Percentiles rank a stretch among this genome's conserved stretches.
These are phyloP conservation scores for Leccinum angustisporum DNA, from an alignment of 1,284 basidiomycete genomes.

Conservation along the genomic window DNA sequence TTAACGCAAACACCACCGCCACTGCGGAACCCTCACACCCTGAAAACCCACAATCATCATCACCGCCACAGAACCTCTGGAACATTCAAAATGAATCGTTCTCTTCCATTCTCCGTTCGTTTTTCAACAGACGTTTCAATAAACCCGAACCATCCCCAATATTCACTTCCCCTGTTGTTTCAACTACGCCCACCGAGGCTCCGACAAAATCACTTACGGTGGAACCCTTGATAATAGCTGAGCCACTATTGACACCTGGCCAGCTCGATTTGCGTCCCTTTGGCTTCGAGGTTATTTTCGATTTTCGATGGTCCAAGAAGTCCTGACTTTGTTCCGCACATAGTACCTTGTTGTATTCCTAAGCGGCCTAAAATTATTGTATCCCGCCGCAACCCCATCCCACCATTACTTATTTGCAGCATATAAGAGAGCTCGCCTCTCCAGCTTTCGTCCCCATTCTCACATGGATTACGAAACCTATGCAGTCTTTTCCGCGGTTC, in stretches of 20 bases:
- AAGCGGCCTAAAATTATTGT: slow-evolving; percentile 15
- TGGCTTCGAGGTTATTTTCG: slow-evolving; percentile 68
- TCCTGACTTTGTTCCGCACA: slow-evolving; percentile 17
- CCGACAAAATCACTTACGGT: slow-evolving; percentile 1
- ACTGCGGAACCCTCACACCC: slow-evolving; percentile 6
- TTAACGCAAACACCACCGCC: background rate
- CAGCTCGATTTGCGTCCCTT: slow-evolving; percentile 71
- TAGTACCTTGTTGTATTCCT: slow-evolving; percentile 27
- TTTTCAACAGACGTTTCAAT: slow-evolving; percentile 18
- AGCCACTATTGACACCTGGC: slow-evolving; percentile 38
- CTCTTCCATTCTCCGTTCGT: slow-evolving; percentile 23
- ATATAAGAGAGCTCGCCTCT: background rate
- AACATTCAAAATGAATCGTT: slow-evolving; percentile 21
- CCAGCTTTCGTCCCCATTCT: background rate
- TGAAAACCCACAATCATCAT: slow-evolving; percentile 4
- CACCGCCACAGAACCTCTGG: slow-evolving; percentile 6
- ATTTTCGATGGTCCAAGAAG: slow-evolving; percentile 62
- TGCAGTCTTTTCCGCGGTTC: background rate
- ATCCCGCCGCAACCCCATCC: slow-evolving; percentile 7
- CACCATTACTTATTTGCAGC: background rate
- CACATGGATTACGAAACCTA: background rate
- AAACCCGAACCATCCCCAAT: slow-evolving; percentile 2
- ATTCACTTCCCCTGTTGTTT: background rate
- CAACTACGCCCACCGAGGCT: slow-evolving; percentile 6
- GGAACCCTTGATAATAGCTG: slow-evolving; percentile 6